Conservation (phyloP, 176 grass and related monocot species). For the Oryza brachyantha region DNA sequence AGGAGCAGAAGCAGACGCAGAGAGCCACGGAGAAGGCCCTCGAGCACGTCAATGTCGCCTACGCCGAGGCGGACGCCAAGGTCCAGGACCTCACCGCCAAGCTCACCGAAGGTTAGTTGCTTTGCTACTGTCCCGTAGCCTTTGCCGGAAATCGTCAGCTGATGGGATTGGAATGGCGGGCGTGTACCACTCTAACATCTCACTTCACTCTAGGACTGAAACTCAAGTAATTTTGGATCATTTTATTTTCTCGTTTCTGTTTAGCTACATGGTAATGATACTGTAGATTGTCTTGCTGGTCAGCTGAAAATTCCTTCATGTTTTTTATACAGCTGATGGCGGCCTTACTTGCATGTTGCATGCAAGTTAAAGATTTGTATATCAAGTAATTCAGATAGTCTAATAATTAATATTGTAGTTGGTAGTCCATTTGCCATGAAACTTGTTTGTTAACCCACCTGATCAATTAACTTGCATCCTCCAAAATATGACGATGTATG, state of each 20-base stretch:
- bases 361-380: too few species aligned
- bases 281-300: too few species aligned
- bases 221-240: background rate
- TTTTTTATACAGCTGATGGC: too few species aligned
- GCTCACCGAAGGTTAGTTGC: constrained; percentile 70
- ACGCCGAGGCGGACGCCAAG: constrained; percentile 81
- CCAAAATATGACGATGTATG: too few species aligned
- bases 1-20: constrained; percentile 72
- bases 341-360: too few species aligned
- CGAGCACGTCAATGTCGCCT: constrained; percentile 71
- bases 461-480: too few species aligned
- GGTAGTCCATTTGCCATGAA: too few species aligned
- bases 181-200: background rate
- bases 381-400: too few species aligned
- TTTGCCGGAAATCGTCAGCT: background rate
- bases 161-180: background rate
- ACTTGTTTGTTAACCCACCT: too few species aligned
- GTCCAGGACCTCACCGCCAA: constrained; percentile 71
- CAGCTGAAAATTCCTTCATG: too few species aligned
- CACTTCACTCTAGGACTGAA: background rate
- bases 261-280: background rate
- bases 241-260: background rate
- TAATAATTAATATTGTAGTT: too few species aligned
- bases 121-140: background rate
- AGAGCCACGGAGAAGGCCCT: constrained; percentile 69